phyloP scores from a whole-genome alignment of 805 yeast genomes.

The Candida andamanensis region DNA sequence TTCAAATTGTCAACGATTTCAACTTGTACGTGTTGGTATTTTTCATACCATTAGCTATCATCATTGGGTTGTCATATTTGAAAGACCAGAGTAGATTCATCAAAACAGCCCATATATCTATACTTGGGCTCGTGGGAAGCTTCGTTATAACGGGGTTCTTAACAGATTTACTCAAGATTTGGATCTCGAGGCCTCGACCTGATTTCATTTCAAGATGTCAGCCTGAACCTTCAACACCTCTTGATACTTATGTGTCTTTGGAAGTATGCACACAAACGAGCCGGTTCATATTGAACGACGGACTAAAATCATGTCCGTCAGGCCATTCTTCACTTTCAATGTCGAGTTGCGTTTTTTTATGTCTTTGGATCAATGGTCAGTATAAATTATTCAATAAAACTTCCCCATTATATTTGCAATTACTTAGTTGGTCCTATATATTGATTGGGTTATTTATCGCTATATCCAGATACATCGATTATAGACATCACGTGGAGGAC shows the following conservation, averaged over 20 bases:
- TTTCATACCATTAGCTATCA: slow-evolving; percentile 20
- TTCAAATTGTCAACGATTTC: slow-evolving; percentile 27
- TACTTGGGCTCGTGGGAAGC: slow-evolving; percentile 26
- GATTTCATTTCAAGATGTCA: slow-evolving; percentile 39
- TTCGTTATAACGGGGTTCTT: slow-evolving; percentile 24
- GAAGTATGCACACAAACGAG: slow-evolving; percentile 23
- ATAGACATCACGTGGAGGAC: slow-evolving; percentile 33
- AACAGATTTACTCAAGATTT: slow-evolving; percentile 35
- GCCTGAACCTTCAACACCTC: slow-evolving; percentile 21
- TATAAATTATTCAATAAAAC: slow-evolving; percentile 10
- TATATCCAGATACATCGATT: slow-evolving; percentile 29
- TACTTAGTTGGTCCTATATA: slow-evolving; percentile 14
- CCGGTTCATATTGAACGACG: slow-evolving; percentile 32
- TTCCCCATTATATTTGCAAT: slow-evolving; percentile 2
- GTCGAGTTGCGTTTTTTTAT: slow-evolving; percentile 27
- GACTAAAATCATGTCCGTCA: slow-evolving; percentile 38
- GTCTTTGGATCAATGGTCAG: slow-evolving; percentile 30
- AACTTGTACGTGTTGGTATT: slow-evolving; percentile 25
- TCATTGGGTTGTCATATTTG: slow-evolving; percentile 11
- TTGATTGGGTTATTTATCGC: slow-evolving; percentile 28
- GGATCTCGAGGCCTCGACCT: slow-evolving; percentile 40
- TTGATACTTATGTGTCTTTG: slow-evolving; percentile 21
- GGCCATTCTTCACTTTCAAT: slow-evolving; percentile 36
- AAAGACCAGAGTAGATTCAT: slow-evolving; percentile 3
- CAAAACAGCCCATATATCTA: slow-evolving; percentile 21